Evolutionary conservation across 306 rosid genomes (phyloP).

Genomic region (Heteromeles arbutifolia): DNA sequence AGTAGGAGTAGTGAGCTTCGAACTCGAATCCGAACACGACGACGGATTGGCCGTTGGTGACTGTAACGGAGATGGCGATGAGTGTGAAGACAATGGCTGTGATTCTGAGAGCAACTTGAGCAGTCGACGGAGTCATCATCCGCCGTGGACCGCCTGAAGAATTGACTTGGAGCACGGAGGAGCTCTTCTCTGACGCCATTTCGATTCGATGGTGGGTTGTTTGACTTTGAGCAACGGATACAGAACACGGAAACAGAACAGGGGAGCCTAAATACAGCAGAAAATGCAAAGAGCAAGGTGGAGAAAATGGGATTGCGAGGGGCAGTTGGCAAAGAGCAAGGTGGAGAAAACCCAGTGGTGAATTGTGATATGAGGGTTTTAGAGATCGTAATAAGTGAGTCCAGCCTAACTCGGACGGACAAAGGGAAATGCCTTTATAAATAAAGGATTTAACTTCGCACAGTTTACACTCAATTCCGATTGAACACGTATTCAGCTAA

Average conservation of each 20-base stretch:
- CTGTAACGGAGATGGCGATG: constrained; percentile 34
- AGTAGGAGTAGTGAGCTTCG: constrained; percentile 51
- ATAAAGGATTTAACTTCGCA: too few relatives aligned
- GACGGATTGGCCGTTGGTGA: constrained; percentile 52
- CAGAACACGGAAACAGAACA: not conserved
- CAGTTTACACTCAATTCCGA: too few relatives aligned
- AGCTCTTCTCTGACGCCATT: constrained; percentile 19
- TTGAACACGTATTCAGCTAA: too few relatives aligned
- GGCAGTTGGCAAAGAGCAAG: too few relatives aligned
- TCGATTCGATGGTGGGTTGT: not conserved
- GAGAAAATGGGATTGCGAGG: not conserved
- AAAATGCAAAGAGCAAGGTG: too few relatives aligned
- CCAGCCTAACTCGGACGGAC: not conserved
- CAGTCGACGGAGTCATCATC: constrained; percentile 1
- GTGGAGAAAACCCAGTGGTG: not conserved
- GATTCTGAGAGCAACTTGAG: constrained; percentile 41
- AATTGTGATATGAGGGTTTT: not conserved
- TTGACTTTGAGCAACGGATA: not conserved
- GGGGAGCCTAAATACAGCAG: not conserved
- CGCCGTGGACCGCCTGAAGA: not conserved
- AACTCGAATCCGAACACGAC: constrained; percentile 18
- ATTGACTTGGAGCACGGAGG: constrained; percentile 16
- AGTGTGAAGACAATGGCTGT: constrained; percentile 34
- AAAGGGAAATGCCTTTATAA: not conserved
- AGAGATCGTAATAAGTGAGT: not conserved